These are phyloP conservation scores for Pseudocercospora cruenta DNA, from an alignment of 2,329 filamentous ascomycete genomes.

Conservation along the genomic window DNA sequence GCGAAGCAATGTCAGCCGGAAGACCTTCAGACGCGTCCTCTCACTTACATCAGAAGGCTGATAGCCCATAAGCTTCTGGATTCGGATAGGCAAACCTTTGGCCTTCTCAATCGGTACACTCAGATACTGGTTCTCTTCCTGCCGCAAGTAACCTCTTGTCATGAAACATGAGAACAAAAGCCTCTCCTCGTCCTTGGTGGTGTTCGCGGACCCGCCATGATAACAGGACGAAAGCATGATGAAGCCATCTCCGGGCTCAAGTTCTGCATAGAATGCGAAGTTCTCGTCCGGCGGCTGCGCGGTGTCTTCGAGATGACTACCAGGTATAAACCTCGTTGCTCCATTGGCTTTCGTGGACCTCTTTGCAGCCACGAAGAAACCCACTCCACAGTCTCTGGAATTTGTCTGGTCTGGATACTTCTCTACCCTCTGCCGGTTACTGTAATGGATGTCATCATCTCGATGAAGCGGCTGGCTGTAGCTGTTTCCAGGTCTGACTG, in stretches of 20 bases:
- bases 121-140: slow-evolving; percentile 5
- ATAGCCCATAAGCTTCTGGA: slow-evolving; percentile 11
- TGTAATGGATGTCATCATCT: slow-evolving; percentile 12
- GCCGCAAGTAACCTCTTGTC: slow-evolving; percentile 6
- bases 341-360: slow-evolving; percentile 2
- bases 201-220: slow-evolving; percentile 5
- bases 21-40: neutral
- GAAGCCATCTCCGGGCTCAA: slow-evolving; percentile 11
- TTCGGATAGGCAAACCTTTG: neutral
- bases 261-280: slow-evolving; percentile 7
- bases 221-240: slow-evolving; percentile 9
- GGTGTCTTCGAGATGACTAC: slow-evolving; percentile 8
- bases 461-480: slow-evolving; percentile 8
- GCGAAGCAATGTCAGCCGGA: neutral
- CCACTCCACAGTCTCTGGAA: slow-evolving; percentile 6
- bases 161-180: slow-evolving; percentile 10
- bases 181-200: slow-evolving; percentile 1
- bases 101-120: neutral
- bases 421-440: neutral
- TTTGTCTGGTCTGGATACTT: slow-evolving; percentile 5
- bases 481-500: slow-evolving; percentile 7
- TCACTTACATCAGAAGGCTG: slow-evolving; percentile 9
- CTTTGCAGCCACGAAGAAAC: slow-evolving; percentile 11
- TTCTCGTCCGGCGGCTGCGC: slow-evolving; percentile 7
- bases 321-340: slow-evolving; percentile 10